phyloP scores from a whole-genome alignment of 108 stramenopile species.

The Pinguiococcus pyrenoidosus region DNA sequence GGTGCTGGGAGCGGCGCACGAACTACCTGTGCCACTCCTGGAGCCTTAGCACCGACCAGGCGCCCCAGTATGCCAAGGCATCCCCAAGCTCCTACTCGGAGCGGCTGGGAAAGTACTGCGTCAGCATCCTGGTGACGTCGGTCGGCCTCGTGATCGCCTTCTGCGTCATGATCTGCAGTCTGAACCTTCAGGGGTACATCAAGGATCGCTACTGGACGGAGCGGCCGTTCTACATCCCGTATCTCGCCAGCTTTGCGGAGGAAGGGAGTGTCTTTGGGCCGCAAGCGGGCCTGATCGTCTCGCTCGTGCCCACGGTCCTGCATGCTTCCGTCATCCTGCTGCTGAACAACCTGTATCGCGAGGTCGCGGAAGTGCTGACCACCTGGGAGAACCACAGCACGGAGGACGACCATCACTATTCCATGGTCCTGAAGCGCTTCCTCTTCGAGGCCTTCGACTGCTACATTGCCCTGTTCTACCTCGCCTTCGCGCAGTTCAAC shows the following conservation, averaged over 20 bases:
- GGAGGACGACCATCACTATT: constrained; percentile 34
- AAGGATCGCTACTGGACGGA: constrained; percentile 31
- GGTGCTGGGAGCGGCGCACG: constrained; percentile 55
- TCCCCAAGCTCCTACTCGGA: constrained; percentile 38
- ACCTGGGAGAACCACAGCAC: constrained; percentile 65
- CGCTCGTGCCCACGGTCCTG: constrained; percentile 46
- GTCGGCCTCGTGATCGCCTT: constrained; percentile 46
- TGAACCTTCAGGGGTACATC: constrained; percentile 66
- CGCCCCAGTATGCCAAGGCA: constrained; percentile 24
- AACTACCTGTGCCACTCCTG: constrained; percentile 25
- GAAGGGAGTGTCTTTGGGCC: constrained; percentile 46
- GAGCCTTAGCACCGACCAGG: constrained; percentile 14
- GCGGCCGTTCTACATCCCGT: constrained; percentile 43
- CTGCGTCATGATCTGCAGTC: constrained; percentile 51
- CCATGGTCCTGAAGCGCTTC: constrained; percentile 58
- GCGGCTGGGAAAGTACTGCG: constrained; percentile 42
- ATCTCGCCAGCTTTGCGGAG: constrained; percentile 42
- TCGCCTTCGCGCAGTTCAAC: constrained; percentile 46
- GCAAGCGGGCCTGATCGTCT: constrained; percentile 31
- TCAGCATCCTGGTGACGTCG: constrained; percentile 44
- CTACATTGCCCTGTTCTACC: constrained; percentile 61
- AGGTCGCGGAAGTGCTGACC: constrained; percentile 48
- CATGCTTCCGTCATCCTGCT: constrained; percentile 46
- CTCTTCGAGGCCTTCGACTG: constrained; percentile 71
- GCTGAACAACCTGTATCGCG: constrained; percentile 47